Evolutionary conservation across 2,329 filamentous ascomycete species (phyloP).

Genomic region (Penicillium sp.): DNA sequence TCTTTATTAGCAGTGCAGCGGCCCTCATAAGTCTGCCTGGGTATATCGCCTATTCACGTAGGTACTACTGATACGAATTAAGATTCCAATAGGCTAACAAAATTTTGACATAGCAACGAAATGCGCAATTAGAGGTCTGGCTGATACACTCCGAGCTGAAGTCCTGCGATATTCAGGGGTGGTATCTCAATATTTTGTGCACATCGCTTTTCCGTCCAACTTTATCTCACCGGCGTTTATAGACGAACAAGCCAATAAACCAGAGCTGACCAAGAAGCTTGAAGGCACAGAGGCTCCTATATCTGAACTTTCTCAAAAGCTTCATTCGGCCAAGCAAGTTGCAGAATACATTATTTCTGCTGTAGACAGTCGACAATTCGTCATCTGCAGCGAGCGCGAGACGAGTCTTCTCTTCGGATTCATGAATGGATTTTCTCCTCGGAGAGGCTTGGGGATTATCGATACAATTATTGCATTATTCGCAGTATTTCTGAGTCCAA

Average conservation of each 20-base stretch:
- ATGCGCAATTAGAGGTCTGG: constrained; percentile 4
- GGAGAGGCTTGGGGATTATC: background rate
- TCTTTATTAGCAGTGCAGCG: background rate
- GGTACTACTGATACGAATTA: background rate
- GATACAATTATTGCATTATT: background rate
- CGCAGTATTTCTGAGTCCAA: background rate
- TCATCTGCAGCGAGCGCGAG: constrained; percentile 3
- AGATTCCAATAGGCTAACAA: background rate
- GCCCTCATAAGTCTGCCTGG: constrained; percentile 1
- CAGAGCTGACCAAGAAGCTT: constrained; percentile 2
- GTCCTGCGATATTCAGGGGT: constrained; percentile 4
- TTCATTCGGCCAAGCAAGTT: background rate
- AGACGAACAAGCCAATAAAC: constrained; percentile 30
- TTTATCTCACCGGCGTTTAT: constrained; percentile 5
- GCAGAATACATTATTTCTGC: constrained; percentile 1
- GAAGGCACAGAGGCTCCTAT: constrained; percentile 8
- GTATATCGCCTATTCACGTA: constrained; percentile 3
- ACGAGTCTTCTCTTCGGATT: background rate
- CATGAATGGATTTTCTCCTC: background rate
- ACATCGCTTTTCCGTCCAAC: constrained; percentile 10
- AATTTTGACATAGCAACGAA: constrained; percentile 3
- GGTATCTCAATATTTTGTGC: background rate
- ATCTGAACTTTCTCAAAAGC: constrained; percentile 1
- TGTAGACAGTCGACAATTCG: constrained; percentile 3
- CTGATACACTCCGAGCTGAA: constrained; percentile 9